Conservation (phyloP, 345 rosid genomes). For the Aurinia saxatilis region DNA sequence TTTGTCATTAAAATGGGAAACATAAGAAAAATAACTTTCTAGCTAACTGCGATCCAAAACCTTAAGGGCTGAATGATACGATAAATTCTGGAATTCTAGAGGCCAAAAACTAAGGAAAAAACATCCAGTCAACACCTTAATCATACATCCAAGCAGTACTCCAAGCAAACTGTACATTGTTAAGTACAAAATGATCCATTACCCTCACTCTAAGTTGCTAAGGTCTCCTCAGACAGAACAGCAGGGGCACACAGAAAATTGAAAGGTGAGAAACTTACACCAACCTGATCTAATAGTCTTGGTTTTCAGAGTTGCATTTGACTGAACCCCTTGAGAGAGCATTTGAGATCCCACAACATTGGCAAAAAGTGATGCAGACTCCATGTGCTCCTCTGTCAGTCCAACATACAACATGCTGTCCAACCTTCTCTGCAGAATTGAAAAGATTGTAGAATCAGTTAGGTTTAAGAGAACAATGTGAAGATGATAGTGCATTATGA, state of each 20-base stretch:
- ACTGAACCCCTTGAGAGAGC: slow-evolving; percentile 52
- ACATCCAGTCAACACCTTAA: slow-evolving; percentile 8
- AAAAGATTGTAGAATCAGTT: slow-evolving; percentile 38
- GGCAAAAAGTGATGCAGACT: slow-evolving; percentile 92
- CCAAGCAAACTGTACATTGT: background rate
- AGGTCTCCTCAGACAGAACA: slow-evolving; percentile 4
- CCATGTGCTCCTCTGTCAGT: slow-evolving; percentile 83
- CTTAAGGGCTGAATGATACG: background rate
- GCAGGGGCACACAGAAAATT: background rate
- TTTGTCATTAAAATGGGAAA: background rate
- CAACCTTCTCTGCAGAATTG: slow-evolving; percentile 86
- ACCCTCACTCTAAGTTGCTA: slow-evolving; percentile 1
- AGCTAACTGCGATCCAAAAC: background rate
- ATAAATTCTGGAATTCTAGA: background rate
- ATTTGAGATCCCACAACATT: slow-evolving; percentile 91
- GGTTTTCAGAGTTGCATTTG: slow-evolving; percentile 29
- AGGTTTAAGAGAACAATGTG: slow-evolving; percentile 11
- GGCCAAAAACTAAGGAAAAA: background rate
- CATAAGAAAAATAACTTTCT: background rate
- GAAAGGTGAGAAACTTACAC: slow-evolving; percentile 17
- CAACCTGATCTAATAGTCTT: slow-evolving; percentile 21
- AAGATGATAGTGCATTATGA: background rate
- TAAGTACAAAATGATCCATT: slow-evolving; percentile 1
- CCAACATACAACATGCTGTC: slow-evolving; percentile 93
- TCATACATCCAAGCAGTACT: background rate